A percentile compares a stretch with the other conserved stretches of the same genome.
Conservation (phyloP, 2,329 filamentous ascomycete genomes). For the Monascus ruber region DNA sequence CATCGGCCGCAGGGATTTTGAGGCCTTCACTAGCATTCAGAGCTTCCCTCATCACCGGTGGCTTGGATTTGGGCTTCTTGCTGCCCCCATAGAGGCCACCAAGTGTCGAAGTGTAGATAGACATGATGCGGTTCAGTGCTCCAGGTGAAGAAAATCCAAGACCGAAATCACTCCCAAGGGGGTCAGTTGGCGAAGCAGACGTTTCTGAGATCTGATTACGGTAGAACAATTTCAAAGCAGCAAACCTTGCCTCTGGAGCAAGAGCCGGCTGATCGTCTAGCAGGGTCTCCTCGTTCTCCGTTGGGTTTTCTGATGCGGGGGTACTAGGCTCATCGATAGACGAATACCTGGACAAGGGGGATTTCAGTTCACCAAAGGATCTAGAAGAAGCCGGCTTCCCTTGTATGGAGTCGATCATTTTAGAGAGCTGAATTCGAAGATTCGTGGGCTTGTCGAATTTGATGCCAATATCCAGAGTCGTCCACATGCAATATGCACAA, state of each 20-base stretch:
- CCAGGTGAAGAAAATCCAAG: constrained; percentile 59
- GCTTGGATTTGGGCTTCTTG: constrained; percentile 56
- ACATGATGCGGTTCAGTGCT: constrained; percentile 81
- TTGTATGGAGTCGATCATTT: constrained; percentile 45
- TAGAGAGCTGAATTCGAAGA: constrained; percentile 68
- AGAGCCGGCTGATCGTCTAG: constrained; percentile 28
- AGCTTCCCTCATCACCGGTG: constrained; percentile 71
- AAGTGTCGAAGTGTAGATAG: constrained; percentile 59
- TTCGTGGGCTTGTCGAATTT: constrained; percentile 82
- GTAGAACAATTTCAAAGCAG: constrained; percentile 69
- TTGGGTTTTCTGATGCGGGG: constrained; percentile 6
- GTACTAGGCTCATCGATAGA: constrained; percentile 20
- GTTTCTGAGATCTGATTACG: constrained; percentile 61
- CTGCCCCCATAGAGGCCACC: constrained; percentile 42
- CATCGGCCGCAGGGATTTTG: constrained; percentile 47
- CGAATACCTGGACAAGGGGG: constrained; percentile 24
- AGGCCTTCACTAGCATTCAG: constrained; percentile 60
- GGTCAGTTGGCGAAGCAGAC: constrained; percentile 41
- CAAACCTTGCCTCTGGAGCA: constrained; percentile 59
- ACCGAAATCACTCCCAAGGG: constrained; percentile 38
- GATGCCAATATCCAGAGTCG: constrained; percentile 76
- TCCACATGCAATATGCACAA: constrained; percentile 91
- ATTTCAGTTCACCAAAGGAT: constrained; percentile 26
- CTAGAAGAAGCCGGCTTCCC: constrained; percentile 28
- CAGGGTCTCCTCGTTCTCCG: constrained; percentile 19